phyloP scores from a whole-genome alignment of 179 eudicot genomes.

The Spergularia azorica region DNA sequence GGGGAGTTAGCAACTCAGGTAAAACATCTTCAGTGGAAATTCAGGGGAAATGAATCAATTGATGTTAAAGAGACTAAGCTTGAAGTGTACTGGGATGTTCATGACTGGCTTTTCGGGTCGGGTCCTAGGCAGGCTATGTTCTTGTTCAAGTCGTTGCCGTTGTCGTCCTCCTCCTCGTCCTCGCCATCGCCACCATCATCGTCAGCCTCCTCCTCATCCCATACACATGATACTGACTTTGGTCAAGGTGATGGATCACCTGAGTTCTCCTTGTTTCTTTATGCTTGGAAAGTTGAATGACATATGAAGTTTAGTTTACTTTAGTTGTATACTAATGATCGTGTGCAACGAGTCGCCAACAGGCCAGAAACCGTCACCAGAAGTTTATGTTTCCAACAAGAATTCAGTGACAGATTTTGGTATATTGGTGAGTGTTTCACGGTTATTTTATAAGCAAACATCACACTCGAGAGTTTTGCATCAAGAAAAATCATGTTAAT shows the following conservation, averaged over 20 bases:
- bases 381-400: no score
- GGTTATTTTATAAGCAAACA: no score
- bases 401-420: no score
- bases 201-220: slow-evolving; percentile 1
- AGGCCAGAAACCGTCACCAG: no score
- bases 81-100: slow-evolving; percentile 96
- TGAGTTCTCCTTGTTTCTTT: slow-evolving; percentile 43
- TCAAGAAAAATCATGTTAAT: background rate
- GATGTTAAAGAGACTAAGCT: slow-evolving; percentile 50
- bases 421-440: no score
- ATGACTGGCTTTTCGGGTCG: slow-evolving; percentile 92
- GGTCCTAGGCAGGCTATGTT: slow-evolving; percentile 86
- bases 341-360: no score
- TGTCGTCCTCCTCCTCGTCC: slow-evolving; percentile 21
- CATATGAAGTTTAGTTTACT: no score
- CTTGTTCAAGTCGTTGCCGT: slow-evolving; percentile 58
- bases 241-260: slow-evolving; percentile 16
- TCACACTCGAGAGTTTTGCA: no score
- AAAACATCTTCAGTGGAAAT: slow-evolving; percentile 88
- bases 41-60: slow-evolving; percentile 73
- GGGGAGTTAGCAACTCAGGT: slow-evolving; percentile 70
- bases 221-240: slow-evolving; percentile 2
- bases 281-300: slow-evolving; percentile 48
- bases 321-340: no score
- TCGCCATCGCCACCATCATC: slow-evolving; percentile 12